Evolutionary conservation across 2,329 filamentous ascomycete species (phyloP).

Genomic region (Fusarium sp.): DNA sequence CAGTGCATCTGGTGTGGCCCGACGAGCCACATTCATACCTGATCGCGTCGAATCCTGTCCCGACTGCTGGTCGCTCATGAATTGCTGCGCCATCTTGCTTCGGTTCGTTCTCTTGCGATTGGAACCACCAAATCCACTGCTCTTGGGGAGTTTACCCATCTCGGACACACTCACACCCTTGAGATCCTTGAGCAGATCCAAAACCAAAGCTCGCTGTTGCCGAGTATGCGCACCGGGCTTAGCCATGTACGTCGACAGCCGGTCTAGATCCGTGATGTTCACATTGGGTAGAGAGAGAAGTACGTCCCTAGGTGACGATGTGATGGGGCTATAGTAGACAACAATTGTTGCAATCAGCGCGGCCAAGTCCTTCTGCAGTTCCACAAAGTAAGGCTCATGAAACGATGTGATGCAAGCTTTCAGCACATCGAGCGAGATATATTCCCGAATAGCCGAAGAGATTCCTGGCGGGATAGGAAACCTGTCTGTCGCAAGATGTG

Average conservation of each 20-base stretch:
- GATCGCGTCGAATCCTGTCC: conserved; percentile 43
- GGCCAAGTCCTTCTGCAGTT: conserved; percentile 92
- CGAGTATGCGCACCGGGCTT: conserved; percentile 70
- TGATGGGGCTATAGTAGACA: conserved; percentile 75
- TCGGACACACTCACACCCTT: conserved; percentile 93
- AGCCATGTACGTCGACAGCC: conserved; percentile 68
- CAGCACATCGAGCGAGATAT: conserved; percentile 87
- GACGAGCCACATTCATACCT: conserved; percentile 43
- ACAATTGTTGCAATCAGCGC: conserved; percentile 87
- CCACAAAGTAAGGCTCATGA: conserved; percentile 96
- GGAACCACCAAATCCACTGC: conserved; percentile 48
- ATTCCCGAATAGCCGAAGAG: conserved; percentile 80
- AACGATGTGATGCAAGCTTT: conserved; percentile 90
- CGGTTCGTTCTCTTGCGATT: conserved; percentile 43
- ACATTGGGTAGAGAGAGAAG: conserved; percentile 85
- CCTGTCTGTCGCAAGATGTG: conserved; percentile 46
- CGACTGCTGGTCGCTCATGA: conserved; percentile 64
- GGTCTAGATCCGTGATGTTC: conserved; percentile 71
- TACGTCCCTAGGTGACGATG: conserved; percentile 75
- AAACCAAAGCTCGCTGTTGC: conserved; percentile 80
- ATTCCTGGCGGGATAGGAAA: conserved; percentile 62
- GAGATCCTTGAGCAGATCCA: conserved; percentile 86
- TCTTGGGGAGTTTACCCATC: conserved; percentile 81
- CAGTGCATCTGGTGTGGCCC: conserved; percentile 59
- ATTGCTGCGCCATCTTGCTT: conserved; percentile 69